These are phyloP conservation scores for Lippia alba DNA, from an alignment of 305 asterid species.

Conservation along the genomic window DNA sequence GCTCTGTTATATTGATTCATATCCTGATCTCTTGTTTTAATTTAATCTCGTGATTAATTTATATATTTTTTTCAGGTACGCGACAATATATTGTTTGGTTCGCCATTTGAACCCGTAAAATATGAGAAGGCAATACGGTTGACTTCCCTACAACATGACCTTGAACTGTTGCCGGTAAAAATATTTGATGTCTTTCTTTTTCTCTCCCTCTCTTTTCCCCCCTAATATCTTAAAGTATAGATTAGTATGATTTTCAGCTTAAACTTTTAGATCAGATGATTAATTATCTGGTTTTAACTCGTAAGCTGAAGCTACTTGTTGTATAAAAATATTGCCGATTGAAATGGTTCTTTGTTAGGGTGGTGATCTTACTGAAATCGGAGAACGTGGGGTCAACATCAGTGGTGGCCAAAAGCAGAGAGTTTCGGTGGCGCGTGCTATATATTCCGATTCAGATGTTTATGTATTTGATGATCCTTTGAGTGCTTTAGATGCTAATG, in stretches of 20 bases:
- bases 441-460: slow-evolving; percentile 84
- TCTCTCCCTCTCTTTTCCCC: no score
- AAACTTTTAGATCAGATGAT: no score
- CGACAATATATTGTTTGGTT: slow-evolving; percentile 89
- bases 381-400: slow-evolving; percentile 96
- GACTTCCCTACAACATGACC: slow-evolving; percentile 85
- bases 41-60: not conserved
- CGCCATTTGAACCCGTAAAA: slow-evolving; percentile 63
- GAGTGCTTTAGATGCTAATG: slow-evolving; percentile 92
- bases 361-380: slow-evolving; percentile 93
- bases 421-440: slow-evolving; percentile 96
- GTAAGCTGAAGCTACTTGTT: slow-evolving; percentile 19
- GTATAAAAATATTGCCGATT: slow-evolving; percentile 26
- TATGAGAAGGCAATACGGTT: slow-evolving; percentile 76
- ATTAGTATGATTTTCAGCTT: no score
- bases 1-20: slow-evolving; percentile 11
- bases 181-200: no score
- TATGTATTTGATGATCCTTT: slow-evolving; percentile 93
- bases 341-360: slow-evolving; percentile 57
- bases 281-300: slow-evolving; percentile 13
- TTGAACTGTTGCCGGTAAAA: slow-evolving; percentile 73
- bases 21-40: not conserved
- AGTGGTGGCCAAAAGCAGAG: slow-evolving; percentile 99
- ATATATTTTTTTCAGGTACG: slow-evolving; percentile 63
- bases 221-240: no score